Conservation (phyloP, 371 early-diverging fungal genomes). For the Sporodiniella umbellata region DNA sequence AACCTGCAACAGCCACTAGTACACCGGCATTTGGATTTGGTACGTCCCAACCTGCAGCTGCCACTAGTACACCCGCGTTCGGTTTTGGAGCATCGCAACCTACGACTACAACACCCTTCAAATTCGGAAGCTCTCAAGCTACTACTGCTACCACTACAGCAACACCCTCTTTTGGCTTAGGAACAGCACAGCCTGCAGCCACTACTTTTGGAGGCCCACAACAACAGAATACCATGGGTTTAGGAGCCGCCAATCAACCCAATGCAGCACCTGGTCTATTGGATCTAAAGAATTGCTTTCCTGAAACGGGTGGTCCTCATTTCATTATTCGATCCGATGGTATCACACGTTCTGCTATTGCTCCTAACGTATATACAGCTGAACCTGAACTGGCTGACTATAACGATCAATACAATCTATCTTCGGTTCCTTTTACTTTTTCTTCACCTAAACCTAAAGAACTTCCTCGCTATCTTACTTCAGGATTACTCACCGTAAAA, state of each 20-base stretch:
- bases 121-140: neutral
- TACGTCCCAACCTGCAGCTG: neutral
- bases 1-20: neutral
- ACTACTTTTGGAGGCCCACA: conserved; percentile 11
- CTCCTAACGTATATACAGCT: conserved; percentile 3
- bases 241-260: conserved; percentile 13
- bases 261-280: conserved; percentile 17
- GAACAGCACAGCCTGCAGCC: neutral
- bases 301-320: conserved; percentile 9
- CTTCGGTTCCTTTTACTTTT: neutral
- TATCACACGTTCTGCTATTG: conserved; percentile 19
- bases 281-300: conserved; percentile 17
- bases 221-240: too few relatives aligned
- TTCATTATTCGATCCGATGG: conserved; percentile 12
- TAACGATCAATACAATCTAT: neutral
- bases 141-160: neutral
- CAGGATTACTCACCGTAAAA: neutral
- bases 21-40: neutral
- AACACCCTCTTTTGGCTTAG: neutral
- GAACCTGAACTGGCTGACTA: neutral
- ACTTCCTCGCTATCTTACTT: conserved; percentile 8
- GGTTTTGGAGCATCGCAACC: conserved; percentile 4
- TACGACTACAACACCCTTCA: neutral
- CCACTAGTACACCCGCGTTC: neutral
- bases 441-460: conserved; percentile 3